Base-by-base conservation (phyloP, 306 rosid species). In the Carpinus viminea region DNA sequence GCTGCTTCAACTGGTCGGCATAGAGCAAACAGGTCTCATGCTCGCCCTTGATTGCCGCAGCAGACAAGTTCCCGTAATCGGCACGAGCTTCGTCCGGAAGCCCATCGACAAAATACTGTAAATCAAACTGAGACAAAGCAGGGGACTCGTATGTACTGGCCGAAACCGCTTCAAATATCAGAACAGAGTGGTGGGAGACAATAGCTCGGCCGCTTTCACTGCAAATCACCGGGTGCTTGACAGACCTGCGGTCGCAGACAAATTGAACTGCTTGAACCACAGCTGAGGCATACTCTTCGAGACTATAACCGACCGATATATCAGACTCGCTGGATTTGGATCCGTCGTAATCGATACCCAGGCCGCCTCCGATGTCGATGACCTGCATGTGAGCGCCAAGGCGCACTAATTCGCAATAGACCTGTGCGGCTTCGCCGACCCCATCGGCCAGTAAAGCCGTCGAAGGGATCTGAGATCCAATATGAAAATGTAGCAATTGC, bases 121-220 rank as follows among this genome's bases (percentile, higher is more conserved):
- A 64, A 12, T 76, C 92, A 38, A 45, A 74, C 0, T 88, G 26
- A 21, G 90, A 79, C 87, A 91, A 70, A n/a, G 81, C 34, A 1
- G 90, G 88, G 12, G 80, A 79, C 41, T 76, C 82, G 13, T 75
- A 41, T 12, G 72, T 2, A 36, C 84, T 83, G 2, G 86, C 74
- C 1, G 95, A 90, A 43, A 89, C 83, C 2, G 93, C 93, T 72
- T 93, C 98, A 7, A 93, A 93, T 3, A 95, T 81, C 79, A 95
- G 54, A 12, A 93, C 85, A 0, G 98, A 93, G 73, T 93, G 98
- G 59, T 93, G 98, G 7, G 98, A 93, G 18, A 91, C 98, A 3
- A 93, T 81, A 24, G 98, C 95, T 60, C 98, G 79, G 20, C 98
- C 98, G 66, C 97, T 93, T 80, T 91, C 98, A 71, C 97, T 93